Evolutionary conservation across 2,329 filamentous ascomycete genomes (phyloP).

Genomic region (Verticillium alfalfae): DNA sequence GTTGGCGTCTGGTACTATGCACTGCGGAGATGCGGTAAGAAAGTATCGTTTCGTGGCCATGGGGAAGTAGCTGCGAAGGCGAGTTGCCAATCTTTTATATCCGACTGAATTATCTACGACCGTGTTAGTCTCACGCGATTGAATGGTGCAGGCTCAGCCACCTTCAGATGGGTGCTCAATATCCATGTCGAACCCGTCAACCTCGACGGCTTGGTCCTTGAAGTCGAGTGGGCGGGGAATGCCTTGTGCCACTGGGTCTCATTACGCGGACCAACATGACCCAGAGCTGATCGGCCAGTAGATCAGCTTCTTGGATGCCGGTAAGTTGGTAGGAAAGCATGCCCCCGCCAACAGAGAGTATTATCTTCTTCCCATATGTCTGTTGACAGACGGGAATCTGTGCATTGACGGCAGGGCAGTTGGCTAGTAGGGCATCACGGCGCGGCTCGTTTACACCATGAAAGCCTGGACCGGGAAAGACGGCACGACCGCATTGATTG

Average conservation of each 20-base stretch:
- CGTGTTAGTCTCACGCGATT: neutral
- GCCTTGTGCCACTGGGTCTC: slow-evolving; percentile 18
- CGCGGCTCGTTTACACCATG: slow-evolving; percentile 20
- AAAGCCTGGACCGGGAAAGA: slow-evolving; percentile 24
- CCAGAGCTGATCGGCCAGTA: slow-evolving; percentile 30
- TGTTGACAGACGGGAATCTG: slow-evolving; percentile 32
- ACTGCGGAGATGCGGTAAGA: slow-evolving; percentile 42
- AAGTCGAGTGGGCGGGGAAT: slow-evolving; percentile 12
- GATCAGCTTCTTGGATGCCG: slow-evolving; percentile 25
- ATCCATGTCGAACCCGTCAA: slow-evolving; percentile 24
- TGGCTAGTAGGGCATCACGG: slow-evolving; percentile 22
- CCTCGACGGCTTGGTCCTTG: slow-evolving; percentile 17
- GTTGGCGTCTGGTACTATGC: slow-evolving; percentile 26
- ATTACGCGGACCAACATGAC: slow-evolving; percentile 30
- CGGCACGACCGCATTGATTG: slow-evolving; percentile 28
- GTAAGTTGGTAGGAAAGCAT: slow-evolving; percentile 26
- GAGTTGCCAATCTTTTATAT: slow-evolving; percentile 20
- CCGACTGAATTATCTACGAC: slow-evolving; percentile 18
- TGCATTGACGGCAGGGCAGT: slow-evolving; percentile 26
- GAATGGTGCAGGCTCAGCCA: neutral
- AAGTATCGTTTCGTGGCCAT: slow-evolving; percentile 24
- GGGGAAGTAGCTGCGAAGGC: slow-evolving; percentile 17
- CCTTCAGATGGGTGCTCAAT: slow-evolving; percentile 22
- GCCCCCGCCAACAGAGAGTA: slow-evolving; percentile 35
- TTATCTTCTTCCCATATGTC: slow-evolving; percentile 28